Evolutionary conservation across 2,329 filamentous ascomycete genomes (phyloP).

Genomic region (Aspergillus vadensis): DNA sequence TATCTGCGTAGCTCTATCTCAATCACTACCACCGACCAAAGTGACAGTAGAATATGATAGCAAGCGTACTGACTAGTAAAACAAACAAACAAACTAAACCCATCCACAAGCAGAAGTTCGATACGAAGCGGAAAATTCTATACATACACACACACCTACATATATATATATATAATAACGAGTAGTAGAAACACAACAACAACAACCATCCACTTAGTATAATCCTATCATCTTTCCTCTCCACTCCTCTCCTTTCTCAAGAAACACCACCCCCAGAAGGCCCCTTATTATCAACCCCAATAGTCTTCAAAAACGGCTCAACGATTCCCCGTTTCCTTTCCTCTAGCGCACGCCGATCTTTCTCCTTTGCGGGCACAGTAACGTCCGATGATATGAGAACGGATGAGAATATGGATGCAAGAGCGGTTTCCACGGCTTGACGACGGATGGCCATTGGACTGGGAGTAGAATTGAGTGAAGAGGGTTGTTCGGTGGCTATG

Average conservation of each 20-base stretch:
- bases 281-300: slow-evolving; percentile 37
- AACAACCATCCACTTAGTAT: too few relatives aligned
- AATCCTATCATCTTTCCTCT: too few relatives aligned
- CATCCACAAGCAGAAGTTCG: too few relatives aligned
- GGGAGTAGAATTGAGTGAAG: slow-evolving; percentile 22
- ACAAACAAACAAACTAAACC: too few relatives aligned
- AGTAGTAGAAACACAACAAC: background rate
- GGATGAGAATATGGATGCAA: slow-evolving; percentile 66
- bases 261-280: slow-evolving; percentile 35
- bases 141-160: background rate
- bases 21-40: too few relatives aligned
- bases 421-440: slow-evolving; percentile 60
- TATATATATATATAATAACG: background rate
- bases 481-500: slow-evolving; percentile 31
- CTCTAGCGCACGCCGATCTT: slow-evolving; percentile 61
- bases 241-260: slow-evolving; percentile 2
- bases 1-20: too few relatives aligned
- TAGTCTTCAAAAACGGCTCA: slow-evolving; percentile 66
- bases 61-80: too few relatives aligned
- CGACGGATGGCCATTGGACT: slow-evolving; percentile 57
- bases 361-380: slow-evolving; percentile 49
- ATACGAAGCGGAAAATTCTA: background rate
- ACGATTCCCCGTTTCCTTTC: slow-evolving; percentile 68
- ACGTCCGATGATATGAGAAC: slow-evolving; percentile 59
- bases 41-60: too few relatives aligned